A percentile compares a stretch with the other conserved stretches of the same genome.
Conservation (phyloP, 148 eudicot species). For the Silene uniflora region DNA sequence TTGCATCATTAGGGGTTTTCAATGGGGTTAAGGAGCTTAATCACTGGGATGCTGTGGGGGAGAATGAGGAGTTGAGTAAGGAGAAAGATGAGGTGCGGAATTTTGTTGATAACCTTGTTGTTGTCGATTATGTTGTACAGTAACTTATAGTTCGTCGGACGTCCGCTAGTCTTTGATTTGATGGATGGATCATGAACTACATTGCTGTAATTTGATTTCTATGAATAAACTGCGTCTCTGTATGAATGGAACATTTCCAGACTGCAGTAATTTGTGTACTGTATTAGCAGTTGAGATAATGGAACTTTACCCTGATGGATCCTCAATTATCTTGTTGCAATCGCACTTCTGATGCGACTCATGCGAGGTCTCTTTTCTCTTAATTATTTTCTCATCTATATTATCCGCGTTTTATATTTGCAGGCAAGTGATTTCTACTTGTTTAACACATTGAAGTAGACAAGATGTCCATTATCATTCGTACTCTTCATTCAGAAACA, state of each 20-base stretch:
- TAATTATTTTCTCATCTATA: too few species aligned
- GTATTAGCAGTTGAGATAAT: too few species aligned
- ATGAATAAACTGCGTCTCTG: neutral
- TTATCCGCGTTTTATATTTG: too few species aligned
- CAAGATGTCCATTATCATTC: too few species aligned
- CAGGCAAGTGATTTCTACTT: too few species aligned
- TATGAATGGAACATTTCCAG: neutral
- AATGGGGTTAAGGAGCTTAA: conserved; percentile 38
- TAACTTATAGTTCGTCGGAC: conserved; percentile 23
- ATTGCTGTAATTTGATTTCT: neutral
- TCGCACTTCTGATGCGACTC: too few species aligned
- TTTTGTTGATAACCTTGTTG: conserved; percentile 50
- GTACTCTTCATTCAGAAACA: too few species aligned
- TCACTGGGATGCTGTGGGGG: conserved; percentile 38
- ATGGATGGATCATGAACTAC: neutral
- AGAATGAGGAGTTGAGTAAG: conserved; percentile 34
- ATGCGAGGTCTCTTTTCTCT: too few species aligned
- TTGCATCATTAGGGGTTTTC: conserved; percentile 64
- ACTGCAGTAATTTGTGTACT: too few species aligned
- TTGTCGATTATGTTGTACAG: conserved; percentile 55
- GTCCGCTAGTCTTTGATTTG: conserved; percentile 34
- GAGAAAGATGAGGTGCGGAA: conserved; percentile 69
- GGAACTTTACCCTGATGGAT: too few species aligned
- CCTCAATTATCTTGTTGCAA: too few species aligned
- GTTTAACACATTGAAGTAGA: too few species aligned